Evolutionary conservation across 768 basidiomycete species (phyloP), one percentile per base, ranked within the genome.

Genomic region (Russula ochroleuca): DNA sequence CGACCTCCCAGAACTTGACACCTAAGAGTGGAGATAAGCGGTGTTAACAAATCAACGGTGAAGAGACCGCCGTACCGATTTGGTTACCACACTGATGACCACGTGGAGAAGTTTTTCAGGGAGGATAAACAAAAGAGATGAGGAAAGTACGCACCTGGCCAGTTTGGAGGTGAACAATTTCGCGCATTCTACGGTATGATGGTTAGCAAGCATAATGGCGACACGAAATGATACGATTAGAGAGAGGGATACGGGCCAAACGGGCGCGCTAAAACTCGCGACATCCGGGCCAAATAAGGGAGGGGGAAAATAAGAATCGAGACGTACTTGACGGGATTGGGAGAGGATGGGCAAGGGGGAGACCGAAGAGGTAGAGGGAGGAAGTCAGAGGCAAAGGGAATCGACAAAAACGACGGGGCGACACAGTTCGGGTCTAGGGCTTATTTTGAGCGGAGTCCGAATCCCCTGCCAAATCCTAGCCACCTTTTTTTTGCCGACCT

Each of bases 141-240:
- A 38, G 35, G 40, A 49, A 59, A 40, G 55, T 57, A 74, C 80
- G 70, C 72, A 93, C 93, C 86, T 97, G 96, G 80, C 96, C 96
- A 68, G 96, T 98, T 78, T 98, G 96, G 73, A 98, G 87, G 80
- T 98, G 96, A 76, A 98, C 95, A 79, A 98, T 98, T 87, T 98
- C 95, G 83, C 95, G 92, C 92, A 93, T 94, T 83, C 91, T 93
- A 70, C 1, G 23, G 37, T 31, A 28, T 2, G 23, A 19, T 21
- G 23, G 51, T 61, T 56, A 66, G 62, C 25, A 14, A 48, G 37
- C 47, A 61, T 2, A 28, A 38, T 49, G 14, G 43, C 41, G 41
- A 58, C 48, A 49, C 37, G 65, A 56, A 40, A 48, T 66, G 67
- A 64, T 49, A 56, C 64, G 62, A 68, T 37, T 5, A 14, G 55